These are phyloP conservation scores for Drechslerella dactyloides DNA, from an alignment of 2,329 filamentous ascomycete species.

Conservation along the genomic window DNA sequence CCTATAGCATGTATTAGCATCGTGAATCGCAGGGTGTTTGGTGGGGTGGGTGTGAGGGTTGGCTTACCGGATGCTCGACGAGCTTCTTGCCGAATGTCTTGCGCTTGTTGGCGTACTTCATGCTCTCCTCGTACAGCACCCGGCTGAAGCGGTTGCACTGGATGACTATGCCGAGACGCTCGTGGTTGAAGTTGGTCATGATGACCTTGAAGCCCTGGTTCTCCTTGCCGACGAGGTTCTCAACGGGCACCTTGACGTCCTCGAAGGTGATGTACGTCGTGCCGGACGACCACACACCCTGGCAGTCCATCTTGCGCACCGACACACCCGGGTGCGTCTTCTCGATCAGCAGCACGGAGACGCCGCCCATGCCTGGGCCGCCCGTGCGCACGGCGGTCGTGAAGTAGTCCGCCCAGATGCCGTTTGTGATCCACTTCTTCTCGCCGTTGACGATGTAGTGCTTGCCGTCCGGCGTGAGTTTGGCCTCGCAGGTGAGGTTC, in stretches of 20 bases:
- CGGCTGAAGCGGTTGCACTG: slow-evolving; percentile 94
- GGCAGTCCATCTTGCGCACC: slow-evolving; percentile 96
- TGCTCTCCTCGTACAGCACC: slow-evolving; percentile 93
- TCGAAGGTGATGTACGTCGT: slow-evolving; percentile 98
- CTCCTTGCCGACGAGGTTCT: slow-evolving; percentile 96
- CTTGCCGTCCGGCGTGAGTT: slow-evolving; percentile 92
- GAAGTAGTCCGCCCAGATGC: slow-evolving; percentile 96
- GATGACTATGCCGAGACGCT: slow-evolving; percentile 98
- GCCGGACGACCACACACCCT: slow-evolving; percentile 92
- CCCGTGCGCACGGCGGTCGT: slow-evolving; percentile 94
- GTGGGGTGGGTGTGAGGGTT: background rate
- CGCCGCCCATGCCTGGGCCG: slow-evolving; percentile 86
- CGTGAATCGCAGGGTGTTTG: too few relatives aligned
- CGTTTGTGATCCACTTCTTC: slow-evolving; percentile 99
- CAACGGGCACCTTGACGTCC: slow-evolving; percentile 98
- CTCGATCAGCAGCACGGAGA: slow-evolving; percentile 91
- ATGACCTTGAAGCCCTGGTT: slow-evolving; percentile 96
- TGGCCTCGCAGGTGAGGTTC: slow-evolving; percentile 93
- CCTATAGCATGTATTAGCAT: slow-evolving; percentile 57
- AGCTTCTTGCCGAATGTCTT: slow-evolving; percentile 95
- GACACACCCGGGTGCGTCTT: slow-evolving; percentile 81
- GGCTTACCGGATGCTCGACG: slow-evolving; percentile 77
- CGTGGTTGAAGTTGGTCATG: slow-evolving; percentile 99
- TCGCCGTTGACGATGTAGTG: slow-evolving; percentile 99
- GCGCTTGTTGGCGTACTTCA: slow-evolving; percentile 97